Base-by-base conservation (phyloP, 2,329 filamentous ascomycete genomes). In the Botrytis paeoniae region DNA sequence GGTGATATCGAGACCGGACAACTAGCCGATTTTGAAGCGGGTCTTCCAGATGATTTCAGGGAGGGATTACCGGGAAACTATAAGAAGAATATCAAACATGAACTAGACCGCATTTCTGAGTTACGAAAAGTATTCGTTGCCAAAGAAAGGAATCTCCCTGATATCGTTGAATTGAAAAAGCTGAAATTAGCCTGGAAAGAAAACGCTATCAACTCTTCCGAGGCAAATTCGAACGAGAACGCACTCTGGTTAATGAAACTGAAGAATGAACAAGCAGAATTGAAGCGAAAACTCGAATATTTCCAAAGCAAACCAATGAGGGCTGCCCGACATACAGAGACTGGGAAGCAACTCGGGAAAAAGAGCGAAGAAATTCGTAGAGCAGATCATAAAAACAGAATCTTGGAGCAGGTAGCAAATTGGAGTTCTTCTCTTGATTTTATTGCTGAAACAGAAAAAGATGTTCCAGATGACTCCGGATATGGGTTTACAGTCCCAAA, bases 11-110 rank as follows among this genome's bases (percentile, higher is more conserved):
- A 54, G 12, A 16, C 2, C 1, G 25, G 25, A n/a, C 25, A 6
- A 7, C 0, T 54, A 14, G 0, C 16, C 48, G 12, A 54, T 0
- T 54, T 54, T 1, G 48, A n/a, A n/a, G 25, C 48, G 12, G 12
- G 48, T 1, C 48, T 51, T 16, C 48, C 48, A 16, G 48, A 16
- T 1, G 48, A 0, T 0, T n/a, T n/a, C 0, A n/a, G 5, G 4
- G 2, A n/a, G 12, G 1, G 1, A 14, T 16, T 51, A 2, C 10
- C 48, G n/a, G 1, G 7, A 0, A 0, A n/a, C 0, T 51, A 51
- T n/a, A 0, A 0, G 25, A 0, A 16, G 3, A 16, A 14, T 25
- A 51, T n/a, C 25, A 51, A 51, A 0, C 25, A 0, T 7, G 48
- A 51, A 14, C 12, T 51, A 16, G 48, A 51, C 16, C 48, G 12